Conservation (phyloP, 148 eudicot species). For the Pharnaceum exiguum region DNA sequence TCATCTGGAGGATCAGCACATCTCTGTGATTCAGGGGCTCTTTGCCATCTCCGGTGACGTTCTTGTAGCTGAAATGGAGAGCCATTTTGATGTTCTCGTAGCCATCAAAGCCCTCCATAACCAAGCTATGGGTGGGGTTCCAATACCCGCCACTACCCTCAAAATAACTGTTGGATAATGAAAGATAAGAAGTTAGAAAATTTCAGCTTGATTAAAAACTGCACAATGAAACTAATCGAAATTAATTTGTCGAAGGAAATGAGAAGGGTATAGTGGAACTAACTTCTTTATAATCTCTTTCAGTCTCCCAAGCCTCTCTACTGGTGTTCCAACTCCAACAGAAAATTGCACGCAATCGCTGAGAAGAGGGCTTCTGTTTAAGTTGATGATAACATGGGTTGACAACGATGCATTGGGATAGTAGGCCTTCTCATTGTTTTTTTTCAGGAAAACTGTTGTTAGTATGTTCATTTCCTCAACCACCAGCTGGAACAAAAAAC, state of each 20-base stretch:
- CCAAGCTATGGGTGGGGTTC: no score
- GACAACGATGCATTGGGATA: background rate
- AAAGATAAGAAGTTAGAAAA: no score
- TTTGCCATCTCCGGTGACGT: background rate
- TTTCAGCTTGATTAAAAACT: no score
- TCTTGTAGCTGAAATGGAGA: background rate
- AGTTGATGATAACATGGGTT: background rate
- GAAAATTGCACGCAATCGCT: background rate
- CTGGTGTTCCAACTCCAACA: background rate
- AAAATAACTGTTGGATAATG: background rate
- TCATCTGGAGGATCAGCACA: background rate
- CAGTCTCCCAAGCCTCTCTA: background rate
- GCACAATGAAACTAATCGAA: no score
- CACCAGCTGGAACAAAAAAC: background rate
- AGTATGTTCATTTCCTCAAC: constrained; percentile 2
- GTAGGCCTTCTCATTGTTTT: constrained; percentile 6
- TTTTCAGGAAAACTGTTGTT: constrained; percentile 4
- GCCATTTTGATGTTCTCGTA: background rate
- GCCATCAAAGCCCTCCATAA: constrained; percentile 1
- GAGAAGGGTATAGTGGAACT: no score
- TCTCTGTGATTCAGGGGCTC: background rate
- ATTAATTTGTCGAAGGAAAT: no score
- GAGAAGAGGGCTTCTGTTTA: background rate
- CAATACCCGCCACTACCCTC: no score
- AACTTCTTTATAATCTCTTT: background rate